phyloP scores from a whole-genome alignment of 768 basidiomycete genomes.

The Termitomyces sp. region DNA sequence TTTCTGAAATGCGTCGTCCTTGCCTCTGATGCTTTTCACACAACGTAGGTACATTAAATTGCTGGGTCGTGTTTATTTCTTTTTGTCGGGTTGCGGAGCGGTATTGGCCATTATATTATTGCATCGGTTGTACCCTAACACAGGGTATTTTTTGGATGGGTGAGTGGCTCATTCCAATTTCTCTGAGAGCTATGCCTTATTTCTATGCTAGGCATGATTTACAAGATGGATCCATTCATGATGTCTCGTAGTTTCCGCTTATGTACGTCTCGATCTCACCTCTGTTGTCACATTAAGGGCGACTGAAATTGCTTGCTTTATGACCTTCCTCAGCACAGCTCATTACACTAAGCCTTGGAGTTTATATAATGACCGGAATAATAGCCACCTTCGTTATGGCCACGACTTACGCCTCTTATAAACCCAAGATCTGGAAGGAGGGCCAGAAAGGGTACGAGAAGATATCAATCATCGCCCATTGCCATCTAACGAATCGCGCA shows the following conservation, averaged over 20 bases:
- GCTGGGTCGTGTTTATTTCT: slow-evolving; percentile 43
- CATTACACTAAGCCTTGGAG: slow-evolving; percentile 37
- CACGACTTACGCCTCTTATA: slow-evolving; percentile 34
- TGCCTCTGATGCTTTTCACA: not conserved
- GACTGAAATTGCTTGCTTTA: not conserved
- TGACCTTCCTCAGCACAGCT: slow-evolving; percentile 34
- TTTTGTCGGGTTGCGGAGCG: slow-evolving; percentile 41
- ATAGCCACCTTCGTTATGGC: slow-evolving; percentile 42
- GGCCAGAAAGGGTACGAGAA: slow-evolving; percentile 23
- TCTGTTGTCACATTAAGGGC: not conserved
- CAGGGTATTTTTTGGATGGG: slow-evolving; percentile 61
- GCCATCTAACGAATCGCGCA: slow-evolving; percentile 16
- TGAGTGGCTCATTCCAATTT: slow-evolving; percentile 21
- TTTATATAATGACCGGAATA: slow-evolving; percentile 42
- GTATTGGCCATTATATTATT: slow-evolving; percentile 50
- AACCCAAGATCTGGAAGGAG: slow-evolving; percentile 40
- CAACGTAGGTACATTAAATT: slow-evolving; percentile 43
- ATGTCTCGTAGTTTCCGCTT: slow-evolving; percentile 63
- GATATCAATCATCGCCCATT: slow-evolving; percentile 2
- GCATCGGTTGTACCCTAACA: slow-evolving; percentile 45
- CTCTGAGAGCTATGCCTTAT: not conserved
- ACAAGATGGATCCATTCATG: slow-evolving; percentile 54
- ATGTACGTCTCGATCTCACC: slow-evolving; percentile 29
- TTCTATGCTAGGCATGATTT: slow-evolving; percentile 49
- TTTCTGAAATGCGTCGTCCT: not conserved